Conservation (phyloP, 2,329 filamentous ascomycete species). For the Bertia moriformis region DNA sequence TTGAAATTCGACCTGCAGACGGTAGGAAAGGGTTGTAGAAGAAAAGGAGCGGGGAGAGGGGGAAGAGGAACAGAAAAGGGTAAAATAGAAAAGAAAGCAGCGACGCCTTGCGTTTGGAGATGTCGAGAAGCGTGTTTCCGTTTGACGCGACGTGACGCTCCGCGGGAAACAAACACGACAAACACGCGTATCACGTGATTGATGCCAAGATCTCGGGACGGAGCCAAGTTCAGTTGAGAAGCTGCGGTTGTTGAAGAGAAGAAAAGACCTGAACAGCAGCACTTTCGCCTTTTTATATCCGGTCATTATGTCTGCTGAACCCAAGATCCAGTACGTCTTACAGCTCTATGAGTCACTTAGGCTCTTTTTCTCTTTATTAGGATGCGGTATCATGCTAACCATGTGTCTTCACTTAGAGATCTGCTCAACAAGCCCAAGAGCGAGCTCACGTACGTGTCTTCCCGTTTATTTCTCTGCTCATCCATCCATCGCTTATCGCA, state of each 20-base stretch:
- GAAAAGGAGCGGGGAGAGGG: too few relatives aligned
- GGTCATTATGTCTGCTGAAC: not conserved
- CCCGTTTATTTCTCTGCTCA: not conserved
- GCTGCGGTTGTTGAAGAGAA: not conserved
- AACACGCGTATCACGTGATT: not conserved
- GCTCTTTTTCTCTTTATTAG: not conserved
- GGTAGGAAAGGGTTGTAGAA: too few relatives aligned
- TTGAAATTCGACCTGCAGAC: too few relatives aligned
- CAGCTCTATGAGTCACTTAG: not conserved
- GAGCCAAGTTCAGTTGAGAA: not conserved
- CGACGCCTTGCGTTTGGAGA: not conserved
- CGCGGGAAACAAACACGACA: not conserved
- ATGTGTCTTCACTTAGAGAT: not conserved
- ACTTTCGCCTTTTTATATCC: not conserved
- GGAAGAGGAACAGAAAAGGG: not conserved
- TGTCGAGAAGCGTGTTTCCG: not conserved
- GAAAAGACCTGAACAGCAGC: not conserved
- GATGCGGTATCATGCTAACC: not conserved
- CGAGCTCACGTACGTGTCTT: constrained; percentile 1
- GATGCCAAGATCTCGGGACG: not conserved
- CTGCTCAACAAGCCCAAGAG: constrained; percentile 1
- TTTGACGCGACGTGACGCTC: not conserved
- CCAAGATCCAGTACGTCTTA: constrained; percentile 1
- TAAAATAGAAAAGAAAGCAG: not conserved
- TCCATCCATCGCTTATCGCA: constrained; percentile 2